Evolutionary conservation across 2,329 filamentous ascomycete species (phyloP).

Genomic region (Tolypocladium pustulatum): DNA sequence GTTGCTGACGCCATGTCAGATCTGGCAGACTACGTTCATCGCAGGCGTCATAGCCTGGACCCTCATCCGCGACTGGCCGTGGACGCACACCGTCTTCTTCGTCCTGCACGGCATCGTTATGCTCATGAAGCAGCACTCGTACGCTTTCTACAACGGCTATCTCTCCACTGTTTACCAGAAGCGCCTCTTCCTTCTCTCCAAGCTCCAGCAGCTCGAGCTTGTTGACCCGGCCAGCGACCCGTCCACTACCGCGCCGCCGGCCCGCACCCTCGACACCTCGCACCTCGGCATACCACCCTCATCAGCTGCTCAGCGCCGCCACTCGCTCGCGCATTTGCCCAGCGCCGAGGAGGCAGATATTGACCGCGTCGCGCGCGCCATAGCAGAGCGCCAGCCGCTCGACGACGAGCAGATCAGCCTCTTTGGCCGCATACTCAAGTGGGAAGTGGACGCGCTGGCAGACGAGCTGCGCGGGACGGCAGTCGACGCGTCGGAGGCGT

Average conservation of each 20-base stretch:
- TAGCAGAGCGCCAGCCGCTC: conserved; percentile 50
- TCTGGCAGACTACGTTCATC: conserved; percentile 61
- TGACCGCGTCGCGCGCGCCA: conserved; percentile 48
- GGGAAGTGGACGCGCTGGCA: conserved; percentile 53
- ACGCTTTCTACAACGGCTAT: conserved; percentile 70
- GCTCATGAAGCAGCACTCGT: conserved; percentile 78
- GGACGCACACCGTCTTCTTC: conserved; percentile 73
- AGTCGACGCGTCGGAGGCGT: conserved; percentile 36
- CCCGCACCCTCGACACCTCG: conserved; percentile 31
- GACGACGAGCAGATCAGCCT: conserved; percentile 50
- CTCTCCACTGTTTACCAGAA: conserved; percentile 49
- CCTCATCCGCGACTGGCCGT: conserved; percentile 65
- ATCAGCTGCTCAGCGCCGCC: conserved; percentile 31
- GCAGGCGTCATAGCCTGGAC: conserved; percentile 53
- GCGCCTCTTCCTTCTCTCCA: conserved; percentile 30
- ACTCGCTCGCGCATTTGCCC: conserved; percentile 23
- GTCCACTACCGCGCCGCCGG: conserved; percentile 28
- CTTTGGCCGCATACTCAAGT: conserved; percentile 55
- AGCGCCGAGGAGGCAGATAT: conserved; percentile 39
- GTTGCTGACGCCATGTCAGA: conserved; percentile 18
- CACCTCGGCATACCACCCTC: conserved; percentile 32
- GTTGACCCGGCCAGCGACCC: conserved; percentile 35
- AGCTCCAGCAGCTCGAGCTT: conserved; percentile 46
- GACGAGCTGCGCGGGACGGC: conserved; percentile 57
- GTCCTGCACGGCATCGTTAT: conserved; percentile 65